These are phyloP conservation scores for Akanthomyces lecanii DNA, from an alignment of 2,329 filamentous ascomycete genomes.

Conservation along the genomic window DNA sequence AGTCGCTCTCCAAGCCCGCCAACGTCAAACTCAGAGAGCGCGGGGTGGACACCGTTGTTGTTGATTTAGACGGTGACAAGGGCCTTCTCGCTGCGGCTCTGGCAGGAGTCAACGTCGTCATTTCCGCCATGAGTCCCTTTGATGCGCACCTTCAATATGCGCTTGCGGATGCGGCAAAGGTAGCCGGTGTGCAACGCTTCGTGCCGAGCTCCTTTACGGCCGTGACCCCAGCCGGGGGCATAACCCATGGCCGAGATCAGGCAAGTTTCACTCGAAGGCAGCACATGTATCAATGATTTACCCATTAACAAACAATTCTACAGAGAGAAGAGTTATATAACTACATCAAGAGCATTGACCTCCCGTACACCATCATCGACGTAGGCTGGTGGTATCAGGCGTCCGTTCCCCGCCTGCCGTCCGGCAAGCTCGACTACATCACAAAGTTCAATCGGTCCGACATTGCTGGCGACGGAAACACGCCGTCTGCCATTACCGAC, in stretches of 20 bases:
- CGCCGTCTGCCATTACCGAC: conserved; percentile 42
- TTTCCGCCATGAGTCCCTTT: conserved; percentile 36
- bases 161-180: conserved; percentile 44
- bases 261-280: conserved; percentile 13
- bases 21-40: conserved; percentile 35
- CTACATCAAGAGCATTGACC: conserved; percentile 41
- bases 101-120: conserved; percentile 40
- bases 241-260: conserved; percentile 23
- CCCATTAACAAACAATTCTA: not conserved
- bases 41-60: conserved; percentile 40
- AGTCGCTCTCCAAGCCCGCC: conserved; percentile 44
- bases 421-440: conserved; percentile 35
- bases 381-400: conserved; percentile 57
- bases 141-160: conserved; percentile 39
- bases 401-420: conserved; percentile 27
- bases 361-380: conserved; percentile 55
- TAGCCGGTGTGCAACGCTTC: conserved; percentile 47
- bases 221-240: conserved; percentile 36
- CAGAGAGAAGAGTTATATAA: conserved; percentile 48
- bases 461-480: conserved; percentile 43
- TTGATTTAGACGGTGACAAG: conserved; percentile 39
- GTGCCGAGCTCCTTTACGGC: conserved; percentile 49
- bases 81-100: conserved; percentile 40
- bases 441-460: conserved; percentile 31
- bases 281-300: not conserved